Conservation (phyloP, 768 basidiomycete genomes). For the Leccinellum rugosiceps region DNA sequence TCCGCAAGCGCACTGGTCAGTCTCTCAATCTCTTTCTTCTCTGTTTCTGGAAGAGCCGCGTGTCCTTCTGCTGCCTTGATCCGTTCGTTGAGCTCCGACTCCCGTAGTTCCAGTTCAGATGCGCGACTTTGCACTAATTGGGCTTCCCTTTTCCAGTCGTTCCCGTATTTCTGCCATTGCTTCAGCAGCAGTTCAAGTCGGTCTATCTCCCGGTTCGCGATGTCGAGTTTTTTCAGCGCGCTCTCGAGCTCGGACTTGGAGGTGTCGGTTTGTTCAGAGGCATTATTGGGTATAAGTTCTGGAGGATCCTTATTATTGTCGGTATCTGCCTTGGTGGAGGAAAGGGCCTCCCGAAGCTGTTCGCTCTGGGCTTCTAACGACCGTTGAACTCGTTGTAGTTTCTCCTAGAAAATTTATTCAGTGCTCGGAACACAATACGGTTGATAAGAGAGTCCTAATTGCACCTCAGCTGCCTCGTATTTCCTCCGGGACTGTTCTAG, state of each 20-base stretch:
- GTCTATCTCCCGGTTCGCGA: constrained; percentile 15
- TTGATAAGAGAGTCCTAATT: constrained; percentile 2
- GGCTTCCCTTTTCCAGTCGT: constrained; percentile 24
- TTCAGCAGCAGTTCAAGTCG: constrained; percentile 20
- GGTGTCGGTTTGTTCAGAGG: neutral
- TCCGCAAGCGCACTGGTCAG: constrained; percentile 17
- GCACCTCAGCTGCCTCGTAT: constrained; percentile 19
- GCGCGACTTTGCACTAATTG: constrained; percentile 11
- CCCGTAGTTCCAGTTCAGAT: constrained; percentile 11
- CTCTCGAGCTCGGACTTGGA: constrained; percentile 5
- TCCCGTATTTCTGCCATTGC: constrained; percentile 26
- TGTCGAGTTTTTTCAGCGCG: constrained; percentile 9
- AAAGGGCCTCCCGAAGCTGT: constrained; percentile 16
- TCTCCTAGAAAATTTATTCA: constrained; percentile 14
- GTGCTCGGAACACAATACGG: constrained; percentile 4
- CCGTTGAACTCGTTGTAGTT: constrained; percentile 15
- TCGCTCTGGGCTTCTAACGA: constrained; percentile 18
- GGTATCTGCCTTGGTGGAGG: constrained; percentile 6
- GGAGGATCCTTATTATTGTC: neutral
- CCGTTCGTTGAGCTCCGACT: constrained; percentile 7
- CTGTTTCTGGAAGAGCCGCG: constrained; percentile 7
- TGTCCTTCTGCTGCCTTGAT: constrained; percentile 12
- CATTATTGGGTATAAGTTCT: constrained; percentile 5
- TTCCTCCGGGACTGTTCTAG: constrained; percentile 16
- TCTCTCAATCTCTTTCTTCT: constrained; percentile 11